Evolutionary conservation across 805 yeast species (phyloP), one percentile per base, ranked within the genome.

Genomic region (Middelhovenomyces tepae): DNA sequence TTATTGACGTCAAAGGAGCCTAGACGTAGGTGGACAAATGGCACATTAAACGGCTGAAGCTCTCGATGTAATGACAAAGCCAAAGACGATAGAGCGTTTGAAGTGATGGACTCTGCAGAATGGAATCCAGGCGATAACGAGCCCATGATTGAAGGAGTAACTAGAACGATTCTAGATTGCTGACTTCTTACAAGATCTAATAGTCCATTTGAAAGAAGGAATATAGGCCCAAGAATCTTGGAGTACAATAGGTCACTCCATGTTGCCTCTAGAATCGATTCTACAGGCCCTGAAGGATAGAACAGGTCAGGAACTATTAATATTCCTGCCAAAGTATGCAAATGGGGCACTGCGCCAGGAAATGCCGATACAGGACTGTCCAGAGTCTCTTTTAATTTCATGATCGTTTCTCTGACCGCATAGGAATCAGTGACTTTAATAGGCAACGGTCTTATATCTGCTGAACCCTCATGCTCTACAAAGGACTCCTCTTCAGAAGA

Each of bases 221-320:
- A 67, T 29, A 74, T 47, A 20, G 78, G 73, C 6, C 69, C 54
- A 19, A 66, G 45, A 2, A 73, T 43, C 33, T 73, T 62, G 10
- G 69, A 63, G 39, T 62, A 57, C 17, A 77, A 39, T 15, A 62
- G 57, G 2, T 60, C 60, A 11, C 51, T 49, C 83, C 83, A 74
- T n/a, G 69, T 62, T 8, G 59, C 55, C 9, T 64, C 50, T 7
- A 69, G 46, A n/a, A 73, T 56, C 28, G 69, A 62, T 43, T 78
- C 84, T 14, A 77, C 59, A 1, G 84, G 83, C 0, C 85, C 86
- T 2, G 73, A 54, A 3, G 83, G 81, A 54, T 71, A 77, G 46
- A 65, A 72, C 36, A 77, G 64, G 44, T 74, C 81, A 0, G 94
- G 94, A 2, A 83, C 60, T 26, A 82, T 62, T 6, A 85, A 55